Conservation (phyloP, 2,329 filamentous ascomycete genomes). For the Pestalotiopsis sp. region DNA sequence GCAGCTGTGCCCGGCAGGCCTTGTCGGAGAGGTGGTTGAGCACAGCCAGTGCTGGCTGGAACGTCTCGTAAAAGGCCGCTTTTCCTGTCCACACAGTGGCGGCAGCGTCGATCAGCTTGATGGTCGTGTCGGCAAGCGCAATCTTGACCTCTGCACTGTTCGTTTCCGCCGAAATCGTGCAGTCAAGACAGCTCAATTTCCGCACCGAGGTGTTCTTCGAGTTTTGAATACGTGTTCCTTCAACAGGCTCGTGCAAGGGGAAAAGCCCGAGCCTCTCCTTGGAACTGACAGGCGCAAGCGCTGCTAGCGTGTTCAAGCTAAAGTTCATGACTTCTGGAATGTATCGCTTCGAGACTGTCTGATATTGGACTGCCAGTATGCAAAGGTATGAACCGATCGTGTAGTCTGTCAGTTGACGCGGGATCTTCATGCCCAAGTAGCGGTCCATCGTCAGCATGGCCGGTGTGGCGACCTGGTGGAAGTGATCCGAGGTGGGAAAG, state of each 20-base stretch:
- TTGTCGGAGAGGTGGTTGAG: slow-evolving; percentile 64
- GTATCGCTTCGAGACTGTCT: slow-evolving; percentile 81
- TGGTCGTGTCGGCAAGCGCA: slow-evolving; percentile 63
- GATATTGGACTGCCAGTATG: slow-evolving; percentile 80
- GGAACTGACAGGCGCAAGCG: slow-evolving; percentile 62
- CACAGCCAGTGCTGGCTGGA: slow-evolving; percentile 64
- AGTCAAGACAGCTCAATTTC: slow-evolving; percentile 64
- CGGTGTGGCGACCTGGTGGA: slow-evolving; percentile 92
- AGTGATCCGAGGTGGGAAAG: slow-evolving; percentile 96
- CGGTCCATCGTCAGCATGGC: slow-evolving; percentile 83
- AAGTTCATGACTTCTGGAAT: slow-evolving; percentile 89
- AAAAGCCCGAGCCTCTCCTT: slow-evolving; percentile 56
- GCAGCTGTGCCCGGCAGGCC: slow-evolving; percentile 53
- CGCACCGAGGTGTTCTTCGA: slow-evolving; percentile 44
- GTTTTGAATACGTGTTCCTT: slow-evolving; percentile 52
- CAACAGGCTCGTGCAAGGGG: slow-evolving; percentile 60
- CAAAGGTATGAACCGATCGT: slow-evolving; percentile 78
- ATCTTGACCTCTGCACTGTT: slow-evolving; percentile 44
- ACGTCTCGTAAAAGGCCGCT: slow-evolving; percentile 77
- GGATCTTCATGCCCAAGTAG: slow-evolving; percentile 79
- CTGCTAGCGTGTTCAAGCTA: slow-evolving; percentile 71
- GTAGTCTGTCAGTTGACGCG: slow-evolving; percentile 67
- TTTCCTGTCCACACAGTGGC: slow-evolving; percentile 76
- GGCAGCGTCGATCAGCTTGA: slow-evolving; percentile 68
- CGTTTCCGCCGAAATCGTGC: slow-evolving; percentile 37